Percentiles rank a stretch among this genome's conserved stretches.
phyloP scores from a whole-genome alignment of 805 yeast genomes.

The Sugiyamaella floridensis region DNA sequence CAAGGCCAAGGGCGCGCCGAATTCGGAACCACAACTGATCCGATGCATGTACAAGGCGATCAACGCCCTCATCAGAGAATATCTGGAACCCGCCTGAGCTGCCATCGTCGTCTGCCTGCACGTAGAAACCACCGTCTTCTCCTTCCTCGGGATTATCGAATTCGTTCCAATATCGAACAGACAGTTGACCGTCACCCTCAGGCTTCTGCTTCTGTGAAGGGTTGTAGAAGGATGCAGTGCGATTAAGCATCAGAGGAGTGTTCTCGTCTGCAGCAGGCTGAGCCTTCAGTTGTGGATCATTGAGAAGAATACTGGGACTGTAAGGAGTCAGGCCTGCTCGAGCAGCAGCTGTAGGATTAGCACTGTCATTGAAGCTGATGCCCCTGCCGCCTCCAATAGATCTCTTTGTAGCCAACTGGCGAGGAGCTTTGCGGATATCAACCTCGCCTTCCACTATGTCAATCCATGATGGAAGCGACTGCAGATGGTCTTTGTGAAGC shows the following conservation, averaged over 20 bases:
- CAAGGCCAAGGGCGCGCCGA: conserved; percentile 13
- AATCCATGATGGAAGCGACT: conserved; percentile 37
- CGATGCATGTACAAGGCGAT: conserved; percentile 28
- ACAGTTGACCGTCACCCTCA: conserved; percentile 8
- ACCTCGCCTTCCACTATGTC: conserved; percentile 26
- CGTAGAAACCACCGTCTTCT: conserved; percentile 34
- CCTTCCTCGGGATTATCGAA: conserved; percentile 57
- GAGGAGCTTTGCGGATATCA: conserved; percentile 45
- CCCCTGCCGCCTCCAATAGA: not conserved
- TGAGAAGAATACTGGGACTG: conserved; percentile 20
- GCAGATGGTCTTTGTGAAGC: conserved; percentile 28
- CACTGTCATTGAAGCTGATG: not conserved
- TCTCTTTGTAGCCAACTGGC: not conserved
- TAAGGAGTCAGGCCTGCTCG: not conserved
- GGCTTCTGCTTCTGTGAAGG: conserved; percentile 9
- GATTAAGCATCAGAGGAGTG: conserved; percentile 2
- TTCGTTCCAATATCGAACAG: conserved; percentile 56
- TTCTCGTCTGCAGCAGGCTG: not conserved
- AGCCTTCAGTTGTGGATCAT: conserved; percentile 5
- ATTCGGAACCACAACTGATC: conserved; percentile 18
- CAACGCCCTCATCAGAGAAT: conserved; percentile 26
- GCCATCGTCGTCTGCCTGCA: conserved; percentile 30
- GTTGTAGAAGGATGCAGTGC: conserved; percentile 3
- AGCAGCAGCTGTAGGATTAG: not conserved
- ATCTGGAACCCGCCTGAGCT: conserved; percentile 19